Base-by-base conservation (phyloP, 345 rosid genomes). In the Melaleuca quinquenervia region DNA sequence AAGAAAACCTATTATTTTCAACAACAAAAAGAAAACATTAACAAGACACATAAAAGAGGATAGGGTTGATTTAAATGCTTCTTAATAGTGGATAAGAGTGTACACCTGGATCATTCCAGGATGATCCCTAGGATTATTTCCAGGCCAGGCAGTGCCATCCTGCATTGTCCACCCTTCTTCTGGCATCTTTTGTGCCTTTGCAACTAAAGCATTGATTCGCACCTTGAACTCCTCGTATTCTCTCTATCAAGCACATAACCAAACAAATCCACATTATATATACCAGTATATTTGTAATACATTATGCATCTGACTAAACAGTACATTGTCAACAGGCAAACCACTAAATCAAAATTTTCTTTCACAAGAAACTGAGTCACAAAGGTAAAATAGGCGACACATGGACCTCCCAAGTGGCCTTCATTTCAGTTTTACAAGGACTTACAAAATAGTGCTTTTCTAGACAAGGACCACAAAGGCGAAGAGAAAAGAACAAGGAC, bases 111-210 rank as follows among this genome's bases (percentile, higher is more conserved):
- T 97, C 99, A 97, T 98, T 92, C 99, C 99, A 52, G 99, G 99
- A 89, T 98, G 99, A 90, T 98, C 99, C 89, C 99, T 93, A 49
- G 99, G 89, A 91, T 98, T 98, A 90, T 98, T 98, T 88, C 99
- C 99, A 85, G 99, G 99, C 99, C 99, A 98, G 9, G 99, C 92
- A 87, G 99, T 98, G 82, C 99, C 99, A 92, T 98, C 99, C 91
- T 98, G 99, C 99, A 98, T 98, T 22, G 99, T 98, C 99, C 99
- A 98, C 83, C 99, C 99, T 93, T 98, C 99, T 93, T 98, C 99
- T 51, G 99, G 99, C 94, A 93, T 88, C 91, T 98, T 98, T 85
- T 96, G 99, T 84, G 99, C 99, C 90, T 98, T 98, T 83, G 96
- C 96, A 90, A 98, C 99, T 86, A 96, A 96, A 50, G 99, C 99